Percentiles rank a stretch among this genome's conserved stretches.
Conservation (phyloP, 805 yeast genomes). For the Barnettozyma populi region DNA sequence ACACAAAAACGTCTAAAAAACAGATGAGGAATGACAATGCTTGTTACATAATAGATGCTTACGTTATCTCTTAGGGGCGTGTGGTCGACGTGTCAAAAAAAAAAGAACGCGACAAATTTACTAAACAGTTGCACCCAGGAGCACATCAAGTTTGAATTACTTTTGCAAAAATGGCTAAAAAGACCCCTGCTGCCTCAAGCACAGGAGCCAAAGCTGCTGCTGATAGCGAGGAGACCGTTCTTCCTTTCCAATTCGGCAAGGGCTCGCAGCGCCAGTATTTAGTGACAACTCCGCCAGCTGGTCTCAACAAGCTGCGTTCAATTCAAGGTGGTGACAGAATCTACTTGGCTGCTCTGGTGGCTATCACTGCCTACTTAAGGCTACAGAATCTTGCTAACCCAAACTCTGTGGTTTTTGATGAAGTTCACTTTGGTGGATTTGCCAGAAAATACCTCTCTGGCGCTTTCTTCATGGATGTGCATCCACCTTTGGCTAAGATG, state of each 20-base stretch:
- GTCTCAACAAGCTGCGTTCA: constrained; percentile 36
- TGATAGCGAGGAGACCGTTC: constrained; percentile 29
- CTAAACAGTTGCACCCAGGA: background rate
- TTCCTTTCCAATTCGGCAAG: constrained; percentile 41
- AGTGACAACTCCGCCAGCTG: constrained; percentile 43
- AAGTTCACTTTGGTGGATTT: constrained; percentile 95
- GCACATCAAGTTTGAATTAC: background rate
- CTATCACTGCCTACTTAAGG: constrained; percentile 54
- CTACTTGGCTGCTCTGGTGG: constrained; percentile 38
- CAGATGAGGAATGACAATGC: too few species aligned
- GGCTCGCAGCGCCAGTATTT: constrained; percentile 54
- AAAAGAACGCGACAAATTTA: background rate
- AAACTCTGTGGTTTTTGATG: constrained; percentile 83
- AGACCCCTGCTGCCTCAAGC: constrained; percentile 6
- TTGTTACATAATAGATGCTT: background rate
- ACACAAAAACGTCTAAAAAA: too few species aligned
- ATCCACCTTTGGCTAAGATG: constrained; percentile 78
- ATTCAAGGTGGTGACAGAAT: constrained; percentile 35
- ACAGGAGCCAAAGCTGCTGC: background rate
- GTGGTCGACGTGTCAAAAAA: constrained; percentile 7
- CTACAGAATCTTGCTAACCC: constrained; percentile 60
- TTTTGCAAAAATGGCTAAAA: constrained; percentile 10
- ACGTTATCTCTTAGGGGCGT: background rate
- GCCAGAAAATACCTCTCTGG: constrained; percentile 75
- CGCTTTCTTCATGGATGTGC: constrained; percentile 63